Evolutionary conservation across 495 filamentous ascomycete genomes (phyloP).

Genomic region (Xanthoparmelia taractica): DNA sequence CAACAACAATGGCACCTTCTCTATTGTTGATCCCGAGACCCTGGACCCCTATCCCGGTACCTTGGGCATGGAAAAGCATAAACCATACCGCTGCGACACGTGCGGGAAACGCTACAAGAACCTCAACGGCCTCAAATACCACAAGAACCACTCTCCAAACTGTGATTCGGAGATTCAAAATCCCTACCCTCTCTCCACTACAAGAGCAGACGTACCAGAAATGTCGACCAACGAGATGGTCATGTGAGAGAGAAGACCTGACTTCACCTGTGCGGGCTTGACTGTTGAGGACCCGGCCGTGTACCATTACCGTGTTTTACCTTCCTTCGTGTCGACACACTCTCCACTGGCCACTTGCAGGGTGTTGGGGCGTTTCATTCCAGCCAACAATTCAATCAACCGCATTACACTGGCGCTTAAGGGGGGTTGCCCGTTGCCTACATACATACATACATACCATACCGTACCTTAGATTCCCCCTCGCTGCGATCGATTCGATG

Average conservation of each 20-base stretch:
- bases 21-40: slow-evolving; percentile 95
- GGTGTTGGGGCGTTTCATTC: slow-evolving; percentile 10
- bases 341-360: slow-evolving; percentile 8
- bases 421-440: slow-evolving; percentile 1
- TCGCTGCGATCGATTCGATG: slow-evolving; percentile 4
- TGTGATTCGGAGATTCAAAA: slow-evolving; percentile 45
- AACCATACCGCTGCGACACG: slow-evolving; percentile 91
- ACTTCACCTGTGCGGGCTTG: too few relatives aligned
- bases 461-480: slow-evolving; percentile 12
- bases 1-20: slow-evolving; percentile 93
- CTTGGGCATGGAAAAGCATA: slow-evolving; percentile 98
- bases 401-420: slow-evolving; percentile 16
- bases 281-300: neutral
- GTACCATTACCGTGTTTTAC: neutral
- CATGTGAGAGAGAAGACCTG: too few relatives aligned
- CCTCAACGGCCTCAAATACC: slow-evolving; percentile 90
- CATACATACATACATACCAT: too few relatives aligned
- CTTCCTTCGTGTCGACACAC: slow-evolving; percentile 1
- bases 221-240: slow-evolving; percentile 3
- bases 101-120: slow-evolving; percentile 99
- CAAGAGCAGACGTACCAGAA: neutral
- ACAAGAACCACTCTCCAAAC: slow-evolving; percentile 75
- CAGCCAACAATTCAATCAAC: neutral
- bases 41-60: slow-evolving; percentile 91
- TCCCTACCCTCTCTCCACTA: neutral